Conservation (phyloP, 768 basidiomycete species). For the Hortiboletus campestris region DNA sequence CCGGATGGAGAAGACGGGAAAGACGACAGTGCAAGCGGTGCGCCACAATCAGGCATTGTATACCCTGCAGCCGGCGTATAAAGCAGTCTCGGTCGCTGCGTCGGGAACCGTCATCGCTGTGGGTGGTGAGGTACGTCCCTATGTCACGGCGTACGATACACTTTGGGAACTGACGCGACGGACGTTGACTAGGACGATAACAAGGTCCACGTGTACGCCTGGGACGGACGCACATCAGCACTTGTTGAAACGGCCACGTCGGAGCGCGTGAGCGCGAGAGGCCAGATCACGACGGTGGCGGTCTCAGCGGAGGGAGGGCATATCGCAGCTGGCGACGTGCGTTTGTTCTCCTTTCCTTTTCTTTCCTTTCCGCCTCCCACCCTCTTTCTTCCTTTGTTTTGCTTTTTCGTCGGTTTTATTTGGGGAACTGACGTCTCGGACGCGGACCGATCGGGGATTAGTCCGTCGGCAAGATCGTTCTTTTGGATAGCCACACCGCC, state of each 20-base stretch:
- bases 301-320: constrained; percentile 76
- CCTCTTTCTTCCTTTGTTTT: not conserved
- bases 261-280: constrained; percentile 57
- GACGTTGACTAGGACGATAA: constrained; percentile 49
- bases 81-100: constrained; percentile 58
- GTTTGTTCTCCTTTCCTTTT: constrained; percentile 21
- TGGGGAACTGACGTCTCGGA: not conserved
- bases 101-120: constrained; percentile 56
- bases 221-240: constrained; percentile 55
- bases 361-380: not conserved
- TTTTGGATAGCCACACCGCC: constrained; percentile 68
- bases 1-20: constrained; percentile 44
- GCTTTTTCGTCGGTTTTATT: not conserved
- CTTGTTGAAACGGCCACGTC: constrained; percentile 56
- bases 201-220: constrained; percentile 71
- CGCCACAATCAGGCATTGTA: constrained; percentile 67
- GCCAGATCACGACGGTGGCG: constrained; percentile 67
- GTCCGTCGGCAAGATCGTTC: constrained; percentile 78
- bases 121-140: constrained; percentile 63
- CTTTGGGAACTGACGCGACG: not conserved
- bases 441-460: constrained; percentile 26
- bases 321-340: constrained; percentile 84
- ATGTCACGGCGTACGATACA: not conserved
- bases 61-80: constrained; percentile 50
- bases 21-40: constrained; percentile 55